phyloP scores from a whole-genome alignment of 2,329 filamentous ascomycete species.

The Truncatella angustata region DNA sequence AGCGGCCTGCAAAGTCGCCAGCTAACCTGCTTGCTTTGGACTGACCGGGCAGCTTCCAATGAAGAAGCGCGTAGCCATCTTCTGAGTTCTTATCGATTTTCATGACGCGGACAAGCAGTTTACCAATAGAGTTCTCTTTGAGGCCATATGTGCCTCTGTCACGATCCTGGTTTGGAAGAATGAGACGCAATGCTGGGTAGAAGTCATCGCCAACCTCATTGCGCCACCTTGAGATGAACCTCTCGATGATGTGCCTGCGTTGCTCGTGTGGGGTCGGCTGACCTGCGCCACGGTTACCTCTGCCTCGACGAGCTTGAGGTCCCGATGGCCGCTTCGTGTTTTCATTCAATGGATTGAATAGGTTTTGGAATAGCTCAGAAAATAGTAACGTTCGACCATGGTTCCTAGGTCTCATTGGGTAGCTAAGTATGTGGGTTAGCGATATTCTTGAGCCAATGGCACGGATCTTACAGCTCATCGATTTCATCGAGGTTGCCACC shows the following conservation, averaged over 20 bases:
- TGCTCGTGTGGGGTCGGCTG: constrained; percentile 73
- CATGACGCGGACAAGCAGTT: constrained; percentile 86
- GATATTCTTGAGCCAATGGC: not conserved
- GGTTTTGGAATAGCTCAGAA: constrained; percentile 68
- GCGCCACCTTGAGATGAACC: constrained; percentile 85
- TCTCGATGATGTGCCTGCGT: constrained; percentile 75
- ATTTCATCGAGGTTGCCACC: constrained; percentile 40
- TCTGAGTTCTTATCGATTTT: constrained; percentile 90
- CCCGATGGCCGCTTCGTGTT: constrained; percentile 74
- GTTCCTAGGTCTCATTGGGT: constrained; percentile 80
- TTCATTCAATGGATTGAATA: constrained; percentile 80
- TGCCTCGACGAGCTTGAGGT: constrained; percentile 49
- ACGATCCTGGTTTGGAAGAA: constrained; percentile 88
- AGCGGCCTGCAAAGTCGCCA: constrained; percentile 89
- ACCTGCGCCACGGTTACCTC: constrained; percentile 55
- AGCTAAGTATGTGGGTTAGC: constrained; percentile 48
- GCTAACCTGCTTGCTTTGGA: constrained; percentile 63
- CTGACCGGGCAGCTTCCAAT: constrained; percentile 88
- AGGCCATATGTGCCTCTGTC: constrained; percentile 91
- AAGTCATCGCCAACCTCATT: constrained; percentile 88
- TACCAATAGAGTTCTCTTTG: constrained; percentile 89
- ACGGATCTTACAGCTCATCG: constrained; percentile 38
- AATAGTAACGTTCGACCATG: constrained; percentile 78
- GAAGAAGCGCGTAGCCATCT: constrained; percentile 78
- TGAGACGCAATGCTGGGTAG: constrained; percentile 87